Evolutionary conservation across 2,329 filamentous ascomycete genomes (phyloP), one percentile per base, ranked within the genome.

Genomic region (Fusarium brachygibbosum): DNA sequence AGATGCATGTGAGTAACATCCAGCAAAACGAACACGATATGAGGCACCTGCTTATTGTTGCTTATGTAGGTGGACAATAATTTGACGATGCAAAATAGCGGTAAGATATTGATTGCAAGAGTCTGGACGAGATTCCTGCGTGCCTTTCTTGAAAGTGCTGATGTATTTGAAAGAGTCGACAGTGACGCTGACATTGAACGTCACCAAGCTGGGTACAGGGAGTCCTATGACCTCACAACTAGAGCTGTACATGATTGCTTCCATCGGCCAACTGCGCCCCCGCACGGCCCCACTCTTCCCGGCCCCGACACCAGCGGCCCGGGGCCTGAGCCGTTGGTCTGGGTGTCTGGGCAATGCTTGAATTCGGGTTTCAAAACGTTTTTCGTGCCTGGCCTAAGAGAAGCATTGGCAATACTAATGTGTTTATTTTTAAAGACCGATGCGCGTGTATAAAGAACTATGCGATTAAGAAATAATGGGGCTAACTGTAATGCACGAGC

Each of bases 141-240:
- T 50, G 37, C 54, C 19, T 44, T 19, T 58, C 23, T 46, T n/a
- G 6, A 29, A n/a, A 40, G 37, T 42, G 16, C 21, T 48, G n/a
- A 31, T 40, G 38, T 58, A 32, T 51, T 28, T 13, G 21, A 32
- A 16, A 41, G 19, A 41, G 35, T 23, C 19, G 11, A 34, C 16
- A 54, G 62, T 71, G 53, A 68, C 58, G 65, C 52, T 51, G 58
- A 59, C 49, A 59, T 68, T 46, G 46, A 34, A 34, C 25, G 46
- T 53, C 55, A 48, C 44, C 44, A 52, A 45, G 21, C 28, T 44
- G 41, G 23, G 23, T 35, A 35, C 41, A 44, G 23, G 28, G 41
- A 12, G 17, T 44, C 41, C 41, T 62, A 68, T 73, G 70, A 73
- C 70, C 68, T 73, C 70, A 73, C 62, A 50, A 13, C n/a, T n/a